These are phyloP conservation scores for Penicillium digitatum DNA, from an alignment of 2,329 filamentous ascomycete genomes.

Conservation along the genomic window DNA sequence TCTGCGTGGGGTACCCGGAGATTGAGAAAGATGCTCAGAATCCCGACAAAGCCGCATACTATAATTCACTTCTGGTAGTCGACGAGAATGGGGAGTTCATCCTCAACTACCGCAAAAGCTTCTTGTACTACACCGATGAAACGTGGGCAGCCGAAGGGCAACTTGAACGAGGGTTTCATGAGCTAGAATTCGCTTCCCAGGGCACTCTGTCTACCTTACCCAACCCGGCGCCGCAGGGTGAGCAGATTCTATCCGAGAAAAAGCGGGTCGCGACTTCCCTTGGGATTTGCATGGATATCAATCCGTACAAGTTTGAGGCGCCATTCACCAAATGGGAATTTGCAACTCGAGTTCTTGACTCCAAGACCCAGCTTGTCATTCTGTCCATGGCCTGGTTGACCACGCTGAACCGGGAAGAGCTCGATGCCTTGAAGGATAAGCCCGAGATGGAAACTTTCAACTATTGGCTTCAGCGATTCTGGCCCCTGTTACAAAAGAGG, in stretches of 20 bases:
- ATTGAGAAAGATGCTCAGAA: constrained; percentile 22
- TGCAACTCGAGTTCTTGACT: constrained; percentile 51
- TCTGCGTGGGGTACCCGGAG: constrained; percentile 64
- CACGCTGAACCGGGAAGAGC: constrained; percentile 46
- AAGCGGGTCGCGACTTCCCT: constrained; percentile 41
- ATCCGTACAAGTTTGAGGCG: constrained; percentile 59
- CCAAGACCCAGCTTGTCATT: constrained; percentile 51
- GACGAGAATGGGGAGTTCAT: constrained; percentile 53
- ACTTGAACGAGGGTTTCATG: constrained; percentile 31
- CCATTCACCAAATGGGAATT: constrained; percentile 59
- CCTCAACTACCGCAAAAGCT: constrained; percentile 60
- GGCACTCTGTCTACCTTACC: background rate
- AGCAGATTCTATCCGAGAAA: background rate
- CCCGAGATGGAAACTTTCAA: constrained; percentile 59
- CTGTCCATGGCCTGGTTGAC: constrained; percentile 64
- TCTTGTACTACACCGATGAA: constrained; percentile 65
- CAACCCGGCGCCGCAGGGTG: background rate
- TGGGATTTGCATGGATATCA: constrained; percentile 56
- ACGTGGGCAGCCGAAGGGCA: constrained; percentile 57
- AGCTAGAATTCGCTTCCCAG: constrained; percentile 21
- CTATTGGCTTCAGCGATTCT: constrained; percentile 61
- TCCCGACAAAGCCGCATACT: constrained; percentile 38
- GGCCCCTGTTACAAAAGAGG: constrained; percentile 45
- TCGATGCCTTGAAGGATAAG: constrained; percentile 41
- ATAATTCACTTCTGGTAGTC: constrained; percentile 59